Conservation (phyloP, 495 filamentous ascomycete genomes). For the Articulospora tetracladia region DNA sequence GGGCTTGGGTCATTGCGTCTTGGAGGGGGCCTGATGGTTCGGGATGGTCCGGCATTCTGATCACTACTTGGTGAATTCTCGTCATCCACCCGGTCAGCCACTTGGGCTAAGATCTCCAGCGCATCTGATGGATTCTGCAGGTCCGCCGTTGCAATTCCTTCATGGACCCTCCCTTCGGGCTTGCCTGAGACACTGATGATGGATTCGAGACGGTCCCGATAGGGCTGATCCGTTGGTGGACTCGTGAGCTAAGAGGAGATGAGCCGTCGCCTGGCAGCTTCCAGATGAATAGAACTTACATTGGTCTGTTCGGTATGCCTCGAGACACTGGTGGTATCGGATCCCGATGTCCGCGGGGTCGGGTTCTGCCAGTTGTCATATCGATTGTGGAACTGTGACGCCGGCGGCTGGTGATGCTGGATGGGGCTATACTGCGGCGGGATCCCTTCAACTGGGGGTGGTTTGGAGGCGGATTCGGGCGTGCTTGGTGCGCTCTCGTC, state of each 20-base stretch:
- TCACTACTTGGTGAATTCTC: conserved; percentile 16
- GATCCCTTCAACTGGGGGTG: not conserved
- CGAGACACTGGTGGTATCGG: conserved; percentile 15
- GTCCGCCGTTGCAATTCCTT: conserved; percentile 33
- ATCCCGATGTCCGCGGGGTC: conserved; percentile 13
- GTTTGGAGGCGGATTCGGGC: conserved; percentile 1
- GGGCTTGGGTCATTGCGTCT: conserved; percentile 2
- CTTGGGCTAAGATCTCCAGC: conserved; percentile 41
- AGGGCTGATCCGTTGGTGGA: conserved; percentile 1
- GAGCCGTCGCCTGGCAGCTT: not conserved
- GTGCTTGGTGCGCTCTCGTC: conserved; percentile 14
- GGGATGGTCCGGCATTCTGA: conserved; percentile 11
- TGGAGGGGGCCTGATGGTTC: not conserved
- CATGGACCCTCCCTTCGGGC: conserved; percentile 12
- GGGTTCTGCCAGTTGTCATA: conserved; percentile 14
- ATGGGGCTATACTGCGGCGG: conserved; percentile 15
- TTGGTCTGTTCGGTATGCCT: conserved; percentile 22
- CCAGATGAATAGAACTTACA: conserved; percentile 11
- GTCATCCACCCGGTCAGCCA: conserved; percentile 34
- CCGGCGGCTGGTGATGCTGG: not conserved
- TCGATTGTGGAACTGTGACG: conserved; percentile 8
- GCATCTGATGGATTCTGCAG: conserved; percentile 45
- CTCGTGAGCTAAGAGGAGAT: conserved; percentile 13
- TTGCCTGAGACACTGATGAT: conserved; percentile 12
- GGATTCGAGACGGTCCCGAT: conserved; percentile 13